phyloP scores from a whole-genome alignment of 768 basidiomycete genomes.

The Russula emetica region DNA sequence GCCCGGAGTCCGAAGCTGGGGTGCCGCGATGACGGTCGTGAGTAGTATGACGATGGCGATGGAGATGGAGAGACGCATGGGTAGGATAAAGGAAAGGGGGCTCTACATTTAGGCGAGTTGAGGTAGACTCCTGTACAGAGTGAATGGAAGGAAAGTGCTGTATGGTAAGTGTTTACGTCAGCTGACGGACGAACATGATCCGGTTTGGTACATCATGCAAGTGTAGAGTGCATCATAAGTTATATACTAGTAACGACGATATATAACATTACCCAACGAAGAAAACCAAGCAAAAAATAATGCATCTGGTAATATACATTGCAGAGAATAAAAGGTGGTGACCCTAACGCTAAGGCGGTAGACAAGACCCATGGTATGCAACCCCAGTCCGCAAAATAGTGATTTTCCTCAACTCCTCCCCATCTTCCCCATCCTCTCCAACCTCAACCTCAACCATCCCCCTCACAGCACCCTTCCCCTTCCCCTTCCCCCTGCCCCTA shows the following conservation, averaged over 20 bases:
- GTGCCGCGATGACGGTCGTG: background rate
- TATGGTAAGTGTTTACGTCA: background rate
- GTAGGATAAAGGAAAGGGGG: background rate
- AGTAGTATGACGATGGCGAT: background rate
- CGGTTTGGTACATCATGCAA: too few relatives aligned
- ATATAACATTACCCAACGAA: background rate
- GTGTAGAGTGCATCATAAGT: too few relatives aligned
- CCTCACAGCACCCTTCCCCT: constrained; percentile 21
- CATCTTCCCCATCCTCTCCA: background rate
- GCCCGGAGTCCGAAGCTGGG: background rate
- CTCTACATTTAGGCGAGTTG: background rate
- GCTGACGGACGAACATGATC: too few relatives aligned
- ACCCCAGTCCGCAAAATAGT: constrained; percentile 55
- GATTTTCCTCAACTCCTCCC: constrained; percentile 31
- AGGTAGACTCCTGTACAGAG: background rate
- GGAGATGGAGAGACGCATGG: constrained; percentile 8
- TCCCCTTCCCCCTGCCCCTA: constrained; percentile 20
- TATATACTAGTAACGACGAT: background rate
- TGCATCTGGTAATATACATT: constrained; percentile 31
- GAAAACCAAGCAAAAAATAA: constrained; percentile 1
- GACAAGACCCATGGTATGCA: constrained; percentile 52
- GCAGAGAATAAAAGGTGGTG: background rate
- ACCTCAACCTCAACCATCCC: constrained; percentile 14
- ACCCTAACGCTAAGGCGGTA: constrained; percentile 32
- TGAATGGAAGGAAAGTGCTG: background rate